Base-by-base conservation (phyloP, 208 protist species). In the Trypanosoma rangeli region DNA sequence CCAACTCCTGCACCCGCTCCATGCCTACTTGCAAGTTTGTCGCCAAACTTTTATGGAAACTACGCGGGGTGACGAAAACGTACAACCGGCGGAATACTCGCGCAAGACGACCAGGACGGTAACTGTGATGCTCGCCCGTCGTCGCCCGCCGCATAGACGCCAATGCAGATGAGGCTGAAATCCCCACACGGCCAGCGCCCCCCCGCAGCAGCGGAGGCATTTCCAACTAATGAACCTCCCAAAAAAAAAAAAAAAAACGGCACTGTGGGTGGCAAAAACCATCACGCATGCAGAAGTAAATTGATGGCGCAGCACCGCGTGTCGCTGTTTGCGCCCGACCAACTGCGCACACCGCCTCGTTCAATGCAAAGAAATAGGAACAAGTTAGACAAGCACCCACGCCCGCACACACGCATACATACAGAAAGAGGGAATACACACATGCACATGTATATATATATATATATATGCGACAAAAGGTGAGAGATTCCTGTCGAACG, bases 111-210 rank as follows among this genome's bases (percentile, higher is more conserved):
- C 89, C 89, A 1, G 89, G 89, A 56, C 76, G 76, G 74, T 90
- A 94, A 60, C 79, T 87, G 69, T 94, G 76, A 77, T 76, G 75
- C 3, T 80, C 76, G 0, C 89, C 89, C 1, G 89, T 94, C 8
- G 85, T 89, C 10, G 70, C 73, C 7, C 24, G 55, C 9, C 73
- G 44, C 13, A 61, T 9, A 2, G 50, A 9, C 3, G 29, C 20
- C 54, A 58, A 35, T 9, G 54, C 2, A 37, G 4, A 58, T 26
- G 29, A 58, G 12, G n/a, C 28, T 16, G 33, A 67, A 9, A 44
- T 37, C 31, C 44, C 18, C 53, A 55, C 44, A 7, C n/a, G 53
- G 16, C 18, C 22, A 5, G 37, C 52, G 60, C 28, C 49, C 16
- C 65, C 20, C 44, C 65, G 57, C 28, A 60, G 57, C 28, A 60